phyloP scores from a whole-genome alignment of 495 filamentous ascomycete genomes.

The Lepraria neglecta region DNA sequence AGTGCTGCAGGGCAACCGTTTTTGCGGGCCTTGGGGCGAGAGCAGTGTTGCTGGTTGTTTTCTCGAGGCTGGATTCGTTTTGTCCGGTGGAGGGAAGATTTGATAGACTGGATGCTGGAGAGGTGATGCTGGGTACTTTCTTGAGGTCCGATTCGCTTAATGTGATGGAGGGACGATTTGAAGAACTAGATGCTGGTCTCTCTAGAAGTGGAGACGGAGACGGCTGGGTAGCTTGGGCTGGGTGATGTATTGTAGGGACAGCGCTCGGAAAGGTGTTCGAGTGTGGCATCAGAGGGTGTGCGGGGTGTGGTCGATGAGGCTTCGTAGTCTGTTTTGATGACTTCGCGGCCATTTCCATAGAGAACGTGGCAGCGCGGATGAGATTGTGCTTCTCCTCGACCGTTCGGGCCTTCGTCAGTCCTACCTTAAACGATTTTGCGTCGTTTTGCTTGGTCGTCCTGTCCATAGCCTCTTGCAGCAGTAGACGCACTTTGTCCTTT shows the following conservation, averaged over 20 bases:
- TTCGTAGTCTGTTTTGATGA: conserved; percentile 7
- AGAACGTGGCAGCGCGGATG: conserved; percentile 9
- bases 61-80: not conserved
- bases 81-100: not conserved
- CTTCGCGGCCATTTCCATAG: conserved; percentile 1
- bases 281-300: not conserved
- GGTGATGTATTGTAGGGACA: not conserved
- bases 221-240: not conserved
- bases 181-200: not conserved
- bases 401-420: conserved; percentile 5
- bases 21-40: no score
- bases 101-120: not conserved
- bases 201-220: not conserved
- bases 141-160: not conserved
- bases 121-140: not conserved
- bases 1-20: not conserved
- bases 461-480: conserved; percentile 14
- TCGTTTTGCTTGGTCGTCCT: conserved; percentile 1
- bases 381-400: conserved; percentile 16
- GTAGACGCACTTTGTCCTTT: not conserved
- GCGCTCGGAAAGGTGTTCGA: not conserved
- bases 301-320: not conserved
- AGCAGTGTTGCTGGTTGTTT: not conserved
- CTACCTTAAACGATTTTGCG: conserved; percentile 9
- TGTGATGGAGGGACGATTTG: not conserved